Percentiles rank a stretch among this genome's conserved stretches.
Evolutionary conservation across 129 eudicot species (phyloP).

Genomic region (sunflower (Helianthus annuus)): HanXRQr2.0-SUNRISE NC_035441.2:147299519-147300018

Average conservation of each 20-base stretch:
- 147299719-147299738: slow-evolving; percentile 64
- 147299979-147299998: slow-evolving; percentile 32
- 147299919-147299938: slow-evolving; percentile 34
- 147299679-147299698: slow-evolving; percentile 45
- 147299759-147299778: slow-evolving; percentile 53
- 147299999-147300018: slow-evolving; percentile 37
- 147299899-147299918: slow-evolving; percentile 31
- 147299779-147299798: slow-evolving; percentile 52
- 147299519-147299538: slow-evolving; percentile 55
- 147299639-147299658: slow-evolving; percentile 51
- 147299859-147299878: slow-evolving; percentile 34
- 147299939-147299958: slow-evolving; percentile 43
- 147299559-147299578: slow-evolving; percentile 70
- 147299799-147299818: slow-evolving; percentile 67
- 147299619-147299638: slow-evolving; percentile 71
- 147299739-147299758: slow-evolving; percentile 53
- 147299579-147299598: slow-evolving; percentile 72
- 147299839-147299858: not conserved
- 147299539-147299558: slow-evolving; percentile 63
- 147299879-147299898: slow-evolving; percentile 46
- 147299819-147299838: slow-evolving; percentile 38
- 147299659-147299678: slow-evolving; percentile 42
- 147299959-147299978: slow-evolving; percentile 38
- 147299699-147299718: slow-evolving; percentile 47
- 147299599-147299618: slow-evolving; percentile 48